Evolutionary conservation across 2,329 filamentous ascomycete genomes (phyloP).

Genomic region (Venturia aucupariae): DNA sequence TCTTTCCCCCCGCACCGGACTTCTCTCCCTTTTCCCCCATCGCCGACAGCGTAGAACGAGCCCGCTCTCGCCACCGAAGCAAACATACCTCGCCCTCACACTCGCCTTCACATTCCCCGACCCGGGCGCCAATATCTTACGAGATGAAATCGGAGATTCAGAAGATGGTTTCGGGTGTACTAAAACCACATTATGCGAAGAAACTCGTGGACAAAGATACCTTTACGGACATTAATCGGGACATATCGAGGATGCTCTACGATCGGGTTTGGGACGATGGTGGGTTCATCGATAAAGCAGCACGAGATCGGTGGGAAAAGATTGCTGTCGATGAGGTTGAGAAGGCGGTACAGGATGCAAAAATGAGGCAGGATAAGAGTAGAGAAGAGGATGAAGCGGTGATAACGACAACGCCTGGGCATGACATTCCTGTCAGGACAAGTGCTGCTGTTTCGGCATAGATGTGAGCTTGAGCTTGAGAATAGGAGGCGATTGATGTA

Average conservation of each 20-base stretch:
- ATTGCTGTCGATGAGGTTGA: slow-evolving; percentile 72
- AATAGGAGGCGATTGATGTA: not conserved
- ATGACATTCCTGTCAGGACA: not conserved
- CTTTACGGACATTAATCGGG: slow-evolving; percentile 85
- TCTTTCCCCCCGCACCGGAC: slow-evolving; percentile 60
- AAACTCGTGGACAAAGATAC: slow-evolving; percentile 77
- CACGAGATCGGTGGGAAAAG: slow-evolving; percentile 62
- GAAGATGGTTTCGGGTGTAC: slow-evolving; percentile 71
- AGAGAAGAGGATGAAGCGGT: not conserved
- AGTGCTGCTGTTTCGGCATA: not conserved
- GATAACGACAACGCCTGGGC: not conserved
- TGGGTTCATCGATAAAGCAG: slow-evolving; percentile 52
- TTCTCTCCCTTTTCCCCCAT: slow-evolving; percentile 57
- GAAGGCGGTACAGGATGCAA: slow-evolving; percentile 49
- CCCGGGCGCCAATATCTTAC: slow-evolving; percentile 48
- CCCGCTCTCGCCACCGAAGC: slow-evolving; percentile 20
- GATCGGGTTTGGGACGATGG: slow-evolving; percentile 48
- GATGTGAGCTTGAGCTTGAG: no score
- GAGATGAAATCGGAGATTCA: slow-evolving; percentile 84
- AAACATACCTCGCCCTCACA: slow-evolving; percentile 30
- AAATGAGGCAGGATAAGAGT: not conserved
- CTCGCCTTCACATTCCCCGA: slow-evolving; percentile 43
- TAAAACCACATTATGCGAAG: slow-evolving; percentile 75
- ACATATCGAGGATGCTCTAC: slow-evolving; percentile 82
- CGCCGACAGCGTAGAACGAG: slow-evolving; percentile 23